These are phyloP conservation scores for Diplosphaera chodatii DNA, from an alignment of 139 green algal species.

Conservation along the genomic window DNA sequence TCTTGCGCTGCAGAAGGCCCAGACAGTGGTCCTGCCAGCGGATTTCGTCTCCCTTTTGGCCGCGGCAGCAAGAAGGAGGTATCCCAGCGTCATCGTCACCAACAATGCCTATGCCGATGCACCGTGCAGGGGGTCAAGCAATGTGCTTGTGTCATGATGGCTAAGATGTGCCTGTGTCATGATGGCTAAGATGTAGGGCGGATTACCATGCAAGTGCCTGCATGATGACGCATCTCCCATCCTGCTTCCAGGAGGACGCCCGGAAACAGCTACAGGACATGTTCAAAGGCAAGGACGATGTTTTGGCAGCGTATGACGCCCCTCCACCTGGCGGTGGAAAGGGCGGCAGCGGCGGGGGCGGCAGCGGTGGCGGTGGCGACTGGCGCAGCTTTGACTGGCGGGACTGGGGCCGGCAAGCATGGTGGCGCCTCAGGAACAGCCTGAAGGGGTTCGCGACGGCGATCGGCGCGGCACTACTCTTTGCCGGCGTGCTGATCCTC, in stretches of 20 bases:
- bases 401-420: constrained; percentile 20
- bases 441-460: constrained; percentile 16
- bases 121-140: too few relatives aligned
- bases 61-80: background rate
- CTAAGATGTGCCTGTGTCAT: too few relatives aligned
- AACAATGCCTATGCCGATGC: too few relatives aligned
- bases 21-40: background rate
- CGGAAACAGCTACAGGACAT: constrained; percentile 36
- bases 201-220: too few relatives aligned
- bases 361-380: constrained; percentile 3
- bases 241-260: constrained; percentile 32
- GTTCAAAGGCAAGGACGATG: constrained; percentile 37
- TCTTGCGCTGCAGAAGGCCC: background rate
- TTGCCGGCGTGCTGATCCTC: constrained; percentile 1
- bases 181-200: too few relatives aligned
- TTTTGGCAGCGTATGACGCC: constrained; percentile 26
- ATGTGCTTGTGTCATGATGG: too few relatives aligned
- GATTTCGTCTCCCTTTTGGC: background rate
- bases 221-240: too few relatives aligned
- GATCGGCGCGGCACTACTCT: constrained; percentile 9
- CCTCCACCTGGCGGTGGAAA: constrained; percentile 11
- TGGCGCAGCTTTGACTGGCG: constrained; percentile 14
- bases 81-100: background rate
- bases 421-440: background rate
- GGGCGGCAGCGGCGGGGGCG: constrained; percentile 19